These are phyloP conservation scores for Pichia sp. DNA, from an alignment of 1,139 yeast genomes.

Conservation along the genomic window DNA sequence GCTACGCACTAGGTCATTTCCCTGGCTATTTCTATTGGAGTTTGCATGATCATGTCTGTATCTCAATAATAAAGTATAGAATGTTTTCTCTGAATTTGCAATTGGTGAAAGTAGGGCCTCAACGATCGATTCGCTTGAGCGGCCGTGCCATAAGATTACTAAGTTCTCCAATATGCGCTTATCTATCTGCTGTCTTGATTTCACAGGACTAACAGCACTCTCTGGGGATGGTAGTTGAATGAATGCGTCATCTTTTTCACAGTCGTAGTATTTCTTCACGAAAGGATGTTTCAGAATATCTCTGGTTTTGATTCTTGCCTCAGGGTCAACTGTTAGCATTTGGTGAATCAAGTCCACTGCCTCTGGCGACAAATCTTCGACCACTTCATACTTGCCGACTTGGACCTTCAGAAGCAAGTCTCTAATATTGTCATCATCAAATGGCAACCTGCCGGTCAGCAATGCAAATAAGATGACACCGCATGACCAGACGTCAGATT, in stretches of 20 bases:
- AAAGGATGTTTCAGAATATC: slow-evolving; percentile 78
- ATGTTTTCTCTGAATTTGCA: slow-evolving; percentile 81
- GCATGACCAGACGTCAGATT: slow-evolving; percentile 98
- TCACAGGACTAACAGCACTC: slow-evolving; percentile 39
- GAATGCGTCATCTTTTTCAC: slow-evolving; percentile 26
- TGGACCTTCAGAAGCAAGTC: slow-evolving; percentile 84
- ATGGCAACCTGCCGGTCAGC: slow-evolving; percentile 91
- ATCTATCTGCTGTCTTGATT: slow-evolving; percentile 59
- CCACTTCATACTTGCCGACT: slow-evolving; percentile 82
- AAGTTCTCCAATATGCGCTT: slow-evolving; percentile 77
- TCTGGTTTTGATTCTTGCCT: slow-evolving; percentile 66
- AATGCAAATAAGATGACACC: slow-evolving; percentile 92
- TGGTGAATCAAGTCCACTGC: slow-evolving; percentile 81
- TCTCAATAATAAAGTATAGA: slow-evolving; percentile 75
- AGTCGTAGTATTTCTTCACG: slow-evolving; percentile 62
- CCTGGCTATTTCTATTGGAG: not conserved
- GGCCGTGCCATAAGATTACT: slow-evolving; percentile 89
- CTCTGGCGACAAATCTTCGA: slow-evolving; percentile 68
- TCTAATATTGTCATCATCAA: slow-evolving; percentile 93
- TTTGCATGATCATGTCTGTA: slow-evolving; percentile 72
- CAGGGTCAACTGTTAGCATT: slow-evolving; percentile 81
- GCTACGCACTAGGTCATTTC: slow-evolving; percentile 26
- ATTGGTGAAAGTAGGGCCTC: slow-evolving; percentile 54
- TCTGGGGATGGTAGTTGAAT: slow-evolving; percentile 30
- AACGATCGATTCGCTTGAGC: slow-evolving; percentile 57